Evolutionary conservation across 805 yeast genomes (phyloP).

Genomic region (Blastobotrys terrestris): DNA sequence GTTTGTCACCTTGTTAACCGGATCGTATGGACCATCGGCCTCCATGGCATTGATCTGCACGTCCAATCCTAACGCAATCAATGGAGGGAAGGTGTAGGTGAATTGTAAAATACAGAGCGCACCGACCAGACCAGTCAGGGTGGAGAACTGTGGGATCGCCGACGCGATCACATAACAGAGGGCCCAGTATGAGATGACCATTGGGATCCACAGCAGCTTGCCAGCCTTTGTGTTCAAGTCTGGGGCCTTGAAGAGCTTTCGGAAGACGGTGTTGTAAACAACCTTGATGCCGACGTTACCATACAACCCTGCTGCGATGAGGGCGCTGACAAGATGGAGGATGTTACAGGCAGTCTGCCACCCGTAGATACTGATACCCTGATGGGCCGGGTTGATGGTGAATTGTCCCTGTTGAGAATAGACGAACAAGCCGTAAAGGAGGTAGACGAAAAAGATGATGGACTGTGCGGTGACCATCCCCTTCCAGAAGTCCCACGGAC

Average conservation of each 20-base stretch:
- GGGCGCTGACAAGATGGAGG: slow-evolving; percentile 34
- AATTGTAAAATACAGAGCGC: slow-evolving; percentile 42
- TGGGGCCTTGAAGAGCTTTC: slow-evolving; percentile 31
- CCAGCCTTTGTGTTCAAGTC: slow-evolving; percentile 32
- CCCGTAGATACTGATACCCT: slow-evolving; percentile 34
- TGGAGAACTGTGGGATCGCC: slow-evolving; percentile 40
- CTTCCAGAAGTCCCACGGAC: slow-evolving; percentile 45
- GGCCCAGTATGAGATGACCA: slow-evolving; percentile 39
- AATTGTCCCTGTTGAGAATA: slow-evolving; percentile 44
- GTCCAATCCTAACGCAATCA: slow-evolving; percentile 21
- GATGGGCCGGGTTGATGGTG: slow-evolving; percentile 39
- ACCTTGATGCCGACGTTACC: slow-evolving; percentile 44
- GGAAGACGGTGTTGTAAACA: slow-evolving; percentile 37
- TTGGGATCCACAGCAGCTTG: slow-evolving; percentile 32
- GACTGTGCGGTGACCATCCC: slow-evolving; percentile 40
- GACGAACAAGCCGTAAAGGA: slow-evolving; percentile 39
- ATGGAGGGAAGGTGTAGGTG: slow-evolving; percentile 40
- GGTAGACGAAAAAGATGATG: slow-evolving; percentile 36
- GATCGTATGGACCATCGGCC: slow-evolving; percentile 26
- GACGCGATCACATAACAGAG: slow-evolving; percentile 39
- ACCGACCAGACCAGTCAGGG: slow-evolving; percentile 36
- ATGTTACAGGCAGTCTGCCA: slow-evolving; percentile 37
- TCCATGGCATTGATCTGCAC: slow-evolving; percentile 27
- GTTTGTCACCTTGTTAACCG: slow-evolving; percentile 15
- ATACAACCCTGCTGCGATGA: slow-evolving; percentile 41